Conservation (phyloP, 257 asterid genomes). For the Forsythia suspensa region DNA sequence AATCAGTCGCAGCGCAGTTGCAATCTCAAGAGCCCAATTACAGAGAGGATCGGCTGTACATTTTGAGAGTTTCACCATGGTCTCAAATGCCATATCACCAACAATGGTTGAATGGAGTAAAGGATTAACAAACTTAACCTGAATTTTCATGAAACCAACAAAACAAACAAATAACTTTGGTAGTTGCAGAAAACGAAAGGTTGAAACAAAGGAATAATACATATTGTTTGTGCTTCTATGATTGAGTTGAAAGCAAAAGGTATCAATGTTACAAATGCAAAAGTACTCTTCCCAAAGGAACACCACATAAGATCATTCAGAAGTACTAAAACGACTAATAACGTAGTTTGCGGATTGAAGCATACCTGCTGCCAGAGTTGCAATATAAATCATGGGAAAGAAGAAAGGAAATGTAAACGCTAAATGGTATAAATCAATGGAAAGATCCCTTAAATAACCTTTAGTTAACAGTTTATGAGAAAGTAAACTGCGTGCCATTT, state of each 20-base stretch:
- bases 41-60: slow-evolving; percentile 84
- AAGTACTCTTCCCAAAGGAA: neutral
- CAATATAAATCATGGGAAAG: neutral
- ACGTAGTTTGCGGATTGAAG: neutral
- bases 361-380: neutral
- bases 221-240: neutral
- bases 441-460: neutral
- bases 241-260: neutral
- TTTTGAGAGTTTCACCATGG: slow-evolving; percentile 82
- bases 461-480: neutral
- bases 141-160: slow-evolving; percentile 6
- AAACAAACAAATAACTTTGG: neutral
- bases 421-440: neutral
- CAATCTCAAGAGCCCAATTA: slow-evolving; percentile 96
- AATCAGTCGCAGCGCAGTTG: slow-evolving; percentile 82
- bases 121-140: slow-evolving; percentile 81
- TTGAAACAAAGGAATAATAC: neutral
- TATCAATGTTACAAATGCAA: neutral
- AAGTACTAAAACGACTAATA: neutral
- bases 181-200: neutral
- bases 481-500: neutral
- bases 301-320: neutral
- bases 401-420: neutral
- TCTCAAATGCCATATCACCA: slow-evolving; percentile 86
- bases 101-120: slow-evolving; percentile 77